A percentile compares a stretch with the other conserved stretches of the same genome.
Conservation (phyloP, 805 yeast species). For the Yamadazyma insecticola region DNA sequence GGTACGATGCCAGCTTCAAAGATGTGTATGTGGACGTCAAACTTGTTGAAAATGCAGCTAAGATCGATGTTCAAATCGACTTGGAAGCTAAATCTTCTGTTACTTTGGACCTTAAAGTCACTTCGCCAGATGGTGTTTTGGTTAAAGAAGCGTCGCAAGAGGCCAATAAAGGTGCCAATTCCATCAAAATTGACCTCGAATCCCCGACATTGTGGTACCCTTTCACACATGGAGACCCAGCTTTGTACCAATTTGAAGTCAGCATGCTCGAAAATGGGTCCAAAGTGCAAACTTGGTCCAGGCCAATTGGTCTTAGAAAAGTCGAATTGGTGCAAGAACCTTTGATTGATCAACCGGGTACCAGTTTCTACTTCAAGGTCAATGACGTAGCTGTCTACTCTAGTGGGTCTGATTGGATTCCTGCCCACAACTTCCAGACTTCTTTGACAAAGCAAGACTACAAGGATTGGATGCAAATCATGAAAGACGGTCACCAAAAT, state of each 20-base stretch:
- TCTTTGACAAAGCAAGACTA: conserved; percentile 31
- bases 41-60: conserved; percentile 7
- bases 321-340: conserved; percentile 35
- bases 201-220: conserved; percentile 41
- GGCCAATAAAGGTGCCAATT: conserved; percentile 6
- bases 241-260: conserved; percentile 23
- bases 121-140: conserved; percentile 10
- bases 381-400: conserved; percentile 35
- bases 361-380: conserved; percentile 39
- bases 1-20: conserved; percentile 11
- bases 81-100: conserved; percentile 1
- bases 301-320: conserved; percentile 37
- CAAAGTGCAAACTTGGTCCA: conserved; percentile 8
- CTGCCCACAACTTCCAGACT: conserved; percentile 39
- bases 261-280: too few species aligned
- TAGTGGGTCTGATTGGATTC: conserved; percentile 47
- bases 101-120: conserved; percentile 7
- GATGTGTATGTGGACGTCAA: conserved; percentile 15
- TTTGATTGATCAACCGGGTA: conserved; percentile 25
- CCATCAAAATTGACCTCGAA: conserved; percentile 11
- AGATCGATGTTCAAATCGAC: conserved; percentile 9
- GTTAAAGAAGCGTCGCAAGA: conserved; percentile 2
- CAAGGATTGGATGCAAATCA: conserved; percentile 28
- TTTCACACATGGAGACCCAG: conserved; percentile 30
- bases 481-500: conserved; percentile 36